Conservation (phyloP, 2,329 filamentous ascomycete genomes). For the Onygena corvina region DNA sequence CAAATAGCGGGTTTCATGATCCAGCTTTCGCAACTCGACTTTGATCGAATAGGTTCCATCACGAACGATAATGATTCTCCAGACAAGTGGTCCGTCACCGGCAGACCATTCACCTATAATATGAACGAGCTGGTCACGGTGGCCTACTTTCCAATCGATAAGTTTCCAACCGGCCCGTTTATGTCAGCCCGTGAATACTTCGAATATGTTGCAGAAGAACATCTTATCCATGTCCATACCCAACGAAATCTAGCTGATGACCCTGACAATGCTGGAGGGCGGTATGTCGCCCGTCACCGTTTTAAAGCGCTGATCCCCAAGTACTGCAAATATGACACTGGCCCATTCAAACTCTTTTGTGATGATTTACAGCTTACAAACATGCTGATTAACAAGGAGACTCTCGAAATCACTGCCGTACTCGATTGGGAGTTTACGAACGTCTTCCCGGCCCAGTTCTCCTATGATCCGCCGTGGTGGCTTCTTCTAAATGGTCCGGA, state of each 20-base stretch:
- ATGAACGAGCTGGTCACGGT: background rate
- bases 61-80: background rate
- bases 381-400: conserved; percentile 21
- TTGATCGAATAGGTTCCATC: conserved; percentile 5
- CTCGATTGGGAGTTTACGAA: conserved; percentile 38
- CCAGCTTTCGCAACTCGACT: conserved; percentile 5
- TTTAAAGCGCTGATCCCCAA: background rate
- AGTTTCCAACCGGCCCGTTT: background rate
- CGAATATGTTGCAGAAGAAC: background rate
- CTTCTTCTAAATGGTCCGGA: conserved; percentile 23
- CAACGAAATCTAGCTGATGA: background rate
- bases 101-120: background rate
- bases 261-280: background rate
- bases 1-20: background rate
- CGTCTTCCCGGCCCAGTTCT: conserved; percentile 30
- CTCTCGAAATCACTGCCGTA: conserved; percentile 21
- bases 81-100: too few species aligned
- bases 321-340: background rate
- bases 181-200: background rate
- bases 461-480: conserved; percentile 33
- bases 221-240: background rate
- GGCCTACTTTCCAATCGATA: background rate
- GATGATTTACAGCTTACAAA: conserved; percentile 30
- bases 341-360: conserved; percentile 23
- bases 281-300: background rate